Base-by-base conservation (phyloP, 768 basidiomycete genomes). In the Xanthoconium stramineum region DNA sequence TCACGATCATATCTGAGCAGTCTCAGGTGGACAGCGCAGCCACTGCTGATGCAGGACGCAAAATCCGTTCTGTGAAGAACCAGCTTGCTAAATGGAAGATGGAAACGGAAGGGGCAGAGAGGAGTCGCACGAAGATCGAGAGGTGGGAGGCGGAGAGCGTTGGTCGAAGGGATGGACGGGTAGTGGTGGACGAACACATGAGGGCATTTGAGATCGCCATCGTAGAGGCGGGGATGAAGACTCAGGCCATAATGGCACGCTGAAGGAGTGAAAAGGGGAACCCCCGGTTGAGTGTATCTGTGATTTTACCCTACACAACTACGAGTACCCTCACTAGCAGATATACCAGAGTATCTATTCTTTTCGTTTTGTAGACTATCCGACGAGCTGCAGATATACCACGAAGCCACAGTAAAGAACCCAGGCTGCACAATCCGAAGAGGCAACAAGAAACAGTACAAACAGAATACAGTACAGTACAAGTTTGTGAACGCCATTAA, bases 1-100 rank as follows among this genome's bases (percentile, higher is more conserved):
- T 95, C 44, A 80, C 85, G 3, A 82, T 84, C 35, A 83, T 94
- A 60, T 91, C 88, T 28, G 92, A 95, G 64, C 89, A 93, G 57
- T 88, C 91, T 14, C 92, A 95, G 68, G 90, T 93, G 48, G 91
- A 92, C 64, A 84, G 86, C 11, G 93, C 89, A 1, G 88, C 86
- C 5, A 87, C 89, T 11, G 85, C 91, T 1, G 92, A 95, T 55
- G 88, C 91, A 0, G 91, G 90, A 45, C 81, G 92, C 38, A 92
- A 90, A 72, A 85, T 95, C 40, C 86, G 92, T 47, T 88, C 89
- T 14, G 72, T 93, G 58, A 91, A 89, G 75, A 92, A 93, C 64
- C 89, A 88, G 61, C 72, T 94, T 32, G 86, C 85, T 7, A 88
- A 83, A 20, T 90, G 89, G 86, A 80, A 85, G 52, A 78, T 81